Conservation (phyloP, 2,329 filamentous ascomycete species). For the Epichloe festucae region DNA sequence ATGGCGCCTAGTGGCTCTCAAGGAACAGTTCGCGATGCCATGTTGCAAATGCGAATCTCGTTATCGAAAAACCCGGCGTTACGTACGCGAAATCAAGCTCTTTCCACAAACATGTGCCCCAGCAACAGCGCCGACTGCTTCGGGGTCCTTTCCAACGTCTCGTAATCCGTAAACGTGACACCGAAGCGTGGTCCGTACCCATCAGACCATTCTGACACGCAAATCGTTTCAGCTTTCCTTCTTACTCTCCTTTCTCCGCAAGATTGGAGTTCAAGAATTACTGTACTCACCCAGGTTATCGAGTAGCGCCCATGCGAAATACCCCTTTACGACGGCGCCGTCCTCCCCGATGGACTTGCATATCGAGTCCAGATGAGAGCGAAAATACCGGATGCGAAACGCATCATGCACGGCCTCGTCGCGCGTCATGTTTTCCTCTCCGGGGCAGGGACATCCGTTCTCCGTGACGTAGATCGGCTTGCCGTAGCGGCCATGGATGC, state of each 20-base stretch:
- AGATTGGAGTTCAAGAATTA: no score
- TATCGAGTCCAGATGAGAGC: conserved; percentile 25
- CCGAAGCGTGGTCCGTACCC: conserved; percentile 26
- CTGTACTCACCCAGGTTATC: conserved; percentile 19
- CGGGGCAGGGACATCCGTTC: conserved; percentile 23
- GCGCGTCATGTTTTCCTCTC: conserved; percentile 20
- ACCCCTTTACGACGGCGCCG: conserved; percentile 18
- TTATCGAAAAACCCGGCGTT: no score
- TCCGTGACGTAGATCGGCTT: conserved; percentile 19
- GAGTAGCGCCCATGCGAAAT: conserved; percentile 23
- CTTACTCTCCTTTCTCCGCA: background rate
- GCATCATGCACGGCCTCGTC: conserved; percentile 20
- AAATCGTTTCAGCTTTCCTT: background rate
- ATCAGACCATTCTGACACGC: conserved; percentile 19
- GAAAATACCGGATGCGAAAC: conserved; percentile 24
- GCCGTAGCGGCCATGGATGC: conserved; percentile 13
- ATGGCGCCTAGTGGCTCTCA: no score
- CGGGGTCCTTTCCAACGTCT: conserved; percentile 23
- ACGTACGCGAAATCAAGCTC: background rate
- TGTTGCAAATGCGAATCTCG: no score
- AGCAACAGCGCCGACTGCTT: conserved; percentile 22
- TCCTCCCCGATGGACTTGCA: conserved; percentile 16
- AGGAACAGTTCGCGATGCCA: no score
- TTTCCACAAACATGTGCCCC: conserved; percentile 14
- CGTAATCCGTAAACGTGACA: conserved; percentile 24